Conservation (phyloP, 495 filamentous ascomycete species). For the Podospora fimiseda region DNA sequence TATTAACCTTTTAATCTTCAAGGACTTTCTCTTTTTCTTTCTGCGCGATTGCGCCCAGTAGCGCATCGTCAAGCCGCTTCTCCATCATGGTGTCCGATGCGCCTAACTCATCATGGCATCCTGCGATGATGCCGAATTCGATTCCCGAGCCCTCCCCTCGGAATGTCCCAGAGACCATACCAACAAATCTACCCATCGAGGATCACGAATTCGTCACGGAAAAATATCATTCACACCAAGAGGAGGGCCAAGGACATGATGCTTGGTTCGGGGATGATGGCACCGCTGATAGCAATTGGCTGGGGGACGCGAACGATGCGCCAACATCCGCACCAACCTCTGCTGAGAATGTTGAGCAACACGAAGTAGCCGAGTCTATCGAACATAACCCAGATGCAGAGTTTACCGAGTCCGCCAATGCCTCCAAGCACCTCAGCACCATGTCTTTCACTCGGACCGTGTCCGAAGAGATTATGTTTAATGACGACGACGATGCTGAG, state of each 20-base stretch:
- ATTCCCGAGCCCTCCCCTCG: conserved; percentile 18
- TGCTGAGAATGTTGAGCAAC: not conserved
- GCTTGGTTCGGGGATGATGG: conserved; percentile 27
- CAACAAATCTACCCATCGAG: not conserved
- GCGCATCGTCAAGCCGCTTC: conserved; percentile 27
- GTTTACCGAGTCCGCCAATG: conserved; percentile 18
- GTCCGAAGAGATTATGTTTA: conserved; percentile 47
- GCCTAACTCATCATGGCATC: conserved; percentile 47
- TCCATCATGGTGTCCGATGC: conserved; percentile 34
- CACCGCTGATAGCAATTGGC: conserved; percentile 20
- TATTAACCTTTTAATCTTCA: conserved; percentile 1
- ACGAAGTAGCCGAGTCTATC: conserved; percentile 14
- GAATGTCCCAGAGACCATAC: not conserved
- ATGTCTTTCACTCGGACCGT: conserved; percentile 49
- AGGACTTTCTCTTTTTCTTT: conserved; percentile 29
- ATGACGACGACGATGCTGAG: conserved; percentile 48
- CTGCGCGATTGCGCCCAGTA: conserved; percentile 16
- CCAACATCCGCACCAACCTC: not conserved
- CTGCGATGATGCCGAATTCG: conserved; percentile 49
- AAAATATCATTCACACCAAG: not conserved
- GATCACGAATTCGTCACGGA: not conserved
- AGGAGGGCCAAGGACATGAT: conserved; percentile 18
- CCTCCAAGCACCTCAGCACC: conserved; percentile 44
- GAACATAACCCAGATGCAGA: conserved; percentile 10
- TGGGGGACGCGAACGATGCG: conserved; percentile 19